Evolutionary conservation across 371 early-diverging fungal species (phyloP).

Genomic region (Gilbertella persicaria): DNA sequence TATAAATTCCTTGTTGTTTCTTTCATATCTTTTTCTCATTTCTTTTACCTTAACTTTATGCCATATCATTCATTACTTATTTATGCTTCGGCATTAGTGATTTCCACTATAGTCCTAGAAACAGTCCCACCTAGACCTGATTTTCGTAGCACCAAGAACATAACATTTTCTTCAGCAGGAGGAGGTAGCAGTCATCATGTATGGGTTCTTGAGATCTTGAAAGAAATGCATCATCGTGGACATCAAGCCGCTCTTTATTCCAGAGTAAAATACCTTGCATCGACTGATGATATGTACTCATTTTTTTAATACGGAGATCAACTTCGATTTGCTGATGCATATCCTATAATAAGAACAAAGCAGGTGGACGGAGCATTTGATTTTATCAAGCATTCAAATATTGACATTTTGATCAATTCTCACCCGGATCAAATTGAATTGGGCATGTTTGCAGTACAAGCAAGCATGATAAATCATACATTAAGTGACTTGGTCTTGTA

Average conservation of each 20-base stretch:
- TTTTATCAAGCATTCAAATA: not conserved
- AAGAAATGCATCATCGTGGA: constrained; percentile 14
- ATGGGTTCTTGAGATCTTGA: constrained; percentile 19
- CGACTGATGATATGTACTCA: not conserved
- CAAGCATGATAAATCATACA: not conserved
- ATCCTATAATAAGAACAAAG: constrained; percentile 12
- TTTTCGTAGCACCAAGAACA: constrained; percentile 7
- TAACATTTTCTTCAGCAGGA: constrained; percentile 3
- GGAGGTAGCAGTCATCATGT: constrained; percentile 15
- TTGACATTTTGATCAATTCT: not conserved
- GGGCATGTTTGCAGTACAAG: not conserved
- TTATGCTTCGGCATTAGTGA: not conserved
- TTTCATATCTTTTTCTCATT: not conserved
- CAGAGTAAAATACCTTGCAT: constrained; percentile 2
- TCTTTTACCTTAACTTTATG: not conserved
- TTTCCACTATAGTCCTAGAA: not conserved
- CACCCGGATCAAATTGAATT: not conserved
- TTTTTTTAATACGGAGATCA: constrained; percentile 22
- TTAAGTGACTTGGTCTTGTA: not conserved
- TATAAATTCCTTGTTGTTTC: no score
- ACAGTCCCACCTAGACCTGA: not conserved
- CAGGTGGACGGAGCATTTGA: constrained; percentile 5
- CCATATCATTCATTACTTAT: not conserved
- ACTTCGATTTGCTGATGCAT: constrained; percentile 13
- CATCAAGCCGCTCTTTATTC: constrained; percentile 11